Conservation (phyloP, 164 flowering plant species). For the Amborella trichopoda region DNA sequence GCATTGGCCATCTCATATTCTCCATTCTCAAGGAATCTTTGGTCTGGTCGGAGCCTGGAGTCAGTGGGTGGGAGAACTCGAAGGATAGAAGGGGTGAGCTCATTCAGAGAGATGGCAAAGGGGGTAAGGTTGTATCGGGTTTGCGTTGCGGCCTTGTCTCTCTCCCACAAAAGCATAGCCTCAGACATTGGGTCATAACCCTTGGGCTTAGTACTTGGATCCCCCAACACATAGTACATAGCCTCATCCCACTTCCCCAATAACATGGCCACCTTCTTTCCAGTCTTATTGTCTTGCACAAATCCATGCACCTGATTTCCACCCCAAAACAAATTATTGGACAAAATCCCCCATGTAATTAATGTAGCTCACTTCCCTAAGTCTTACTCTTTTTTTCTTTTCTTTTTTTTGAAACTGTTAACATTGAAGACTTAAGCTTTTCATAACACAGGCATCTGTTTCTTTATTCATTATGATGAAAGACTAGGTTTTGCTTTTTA, state of each 20-base stretch:
- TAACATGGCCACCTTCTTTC: conserved; percentile 87
- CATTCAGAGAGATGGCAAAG: conserved; percentile 90
- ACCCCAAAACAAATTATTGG: no score
- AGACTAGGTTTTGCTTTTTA: no score
- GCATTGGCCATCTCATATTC: conserved; percentile 91
- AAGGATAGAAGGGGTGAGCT: conserved; percentile 61
- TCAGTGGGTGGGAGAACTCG: conserved; percentile 90
- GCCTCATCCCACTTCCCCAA: conserved; percentile 99
- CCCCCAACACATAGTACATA: conserved; percentile 94
- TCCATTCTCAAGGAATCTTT: conserved; percentile 85
- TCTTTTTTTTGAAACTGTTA: no score
- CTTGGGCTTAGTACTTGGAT: conserved; percentile 83
- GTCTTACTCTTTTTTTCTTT: no score
- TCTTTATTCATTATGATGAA: no score
- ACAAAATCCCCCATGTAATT: no score
- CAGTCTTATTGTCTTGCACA: conserved; percentile 94
- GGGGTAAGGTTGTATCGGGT: conserved; percentile 96
- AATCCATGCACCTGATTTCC: conserved; percentile 89
- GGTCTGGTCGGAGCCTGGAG: conserved; percentile 95
- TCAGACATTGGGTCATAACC: conserved; percentile 98
- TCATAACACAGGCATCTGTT: no score
- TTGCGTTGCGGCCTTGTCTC: conserved; percentile 57
- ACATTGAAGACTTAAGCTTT: no score
- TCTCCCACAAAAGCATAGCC: conserved; percentile 90
- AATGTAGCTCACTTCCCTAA: no score